These are phyloP conservation scores for Dactylellina sp. DNA, from an alignment of 2,329 filamentous ascomycete species.

Conservation along the genomic window DNA sequence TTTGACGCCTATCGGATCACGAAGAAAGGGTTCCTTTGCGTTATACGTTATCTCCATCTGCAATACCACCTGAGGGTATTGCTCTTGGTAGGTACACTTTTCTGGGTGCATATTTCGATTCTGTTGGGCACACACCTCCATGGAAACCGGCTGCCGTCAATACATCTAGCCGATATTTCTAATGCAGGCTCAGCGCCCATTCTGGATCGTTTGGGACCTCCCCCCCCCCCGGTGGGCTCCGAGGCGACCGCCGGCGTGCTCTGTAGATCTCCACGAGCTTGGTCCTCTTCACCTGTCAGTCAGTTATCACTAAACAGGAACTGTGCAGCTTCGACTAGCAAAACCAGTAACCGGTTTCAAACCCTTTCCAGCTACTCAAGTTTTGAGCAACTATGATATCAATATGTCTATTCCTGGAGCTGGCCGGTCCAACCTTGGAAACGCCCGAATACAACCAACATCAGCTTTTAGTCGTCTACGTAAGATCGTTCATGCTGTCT, in stretches of 20 bases:
- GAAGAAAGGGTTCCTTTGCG: conserved; percentile 50
- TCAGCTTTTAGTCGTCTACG: conserved; percentile 39
- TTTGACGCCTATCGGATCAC: conserved; percentile 57
- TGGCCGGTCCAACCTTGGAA: conserved; percentile 31
- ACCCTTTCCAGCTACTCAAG: conserved; percentile 19
- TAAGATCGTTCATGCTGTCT: conserved; percentile 31
- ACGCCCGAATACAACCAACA: conserved; percentile 6
- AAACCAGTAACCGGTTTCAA: conserved; percentile 42
- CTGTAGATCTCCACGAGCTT: conserved; percentile 40
- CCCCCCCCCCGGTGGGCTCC: conserved; percentile 52
- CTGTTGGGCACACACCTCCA: conserved; percentile 10
- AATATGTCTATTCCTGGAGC: conserved; percentile 47
- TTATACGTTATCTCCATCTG: conserved; percentile 55
- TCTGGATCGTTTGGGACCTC: conserved; percentile 20
- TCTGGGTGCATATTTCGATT: not conserved
- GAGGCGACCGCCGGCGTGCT: conserved; percentile 38
- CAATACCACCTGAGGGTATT: conserved; percentile 49
- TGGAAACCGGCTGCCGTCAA: not conserved
- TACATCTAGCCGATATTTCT: conserved; percentile 8
- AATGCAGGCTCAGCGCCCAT: conserved; percentile 21
- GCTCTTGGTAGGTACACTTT: conserved; percentile 14
- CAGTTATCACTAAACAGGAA: conserved; percentile 1
- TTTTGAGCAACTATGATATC: conserved; percentile 47
- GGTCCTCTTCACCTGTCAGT: conserved; percentile 38
- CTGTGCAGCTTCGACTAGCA: conserved; percentile 15